A percentile compares a stretch with the other conserved stretches of the same genome.
phyloP scores from a whole-genome alignment of 768 basidiomycete species.

The Amanita rubescens region DNA sequence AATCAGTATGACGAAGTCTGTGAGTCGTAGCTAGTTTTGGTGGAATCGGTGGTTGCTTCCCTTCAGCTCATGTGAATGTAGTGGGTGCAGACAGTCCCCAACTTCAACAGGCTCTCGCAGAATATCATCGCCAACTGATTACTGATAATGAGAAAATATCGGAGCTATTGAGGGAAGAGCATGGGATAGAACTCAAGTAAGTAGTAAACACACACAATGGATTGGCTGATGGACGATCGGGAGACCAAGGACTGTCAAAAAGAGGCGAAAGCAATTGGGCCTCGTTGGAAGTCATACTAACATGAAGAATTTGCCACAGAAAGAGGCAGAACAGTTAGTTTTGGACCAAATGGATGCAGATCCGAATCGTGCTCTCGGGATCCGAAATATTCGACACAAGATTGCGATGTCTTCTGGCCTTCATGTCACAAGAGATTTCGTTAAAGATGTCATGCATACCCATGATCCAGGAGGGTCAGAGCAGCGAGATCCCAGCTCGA shows the following conservation, averaged over 20 bases:
- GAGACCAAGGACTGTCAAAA: constrained; percentile 9
- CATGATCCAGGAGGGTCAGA: constrained; percentile 20
- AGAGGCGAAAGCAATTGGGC: constrained; percentile 11
- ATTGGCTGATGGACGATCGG: constrained; percentile 12
- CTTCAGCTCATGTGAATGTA: not conserved
- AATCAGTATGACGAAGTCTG: not conserved
- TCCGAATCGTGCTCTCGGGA: constrained; percentile 7
- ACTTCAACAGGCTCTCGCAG: not conserved
- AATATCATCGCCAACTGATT: not conserved
- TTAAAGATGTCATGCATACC: not conserved
- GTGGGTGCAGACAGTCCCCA: not conserved
- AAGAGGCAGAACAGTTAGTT: constrained; percentile 15
- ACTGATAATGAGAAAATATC: not conserved
- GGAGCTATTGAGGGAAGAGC: not conserved
- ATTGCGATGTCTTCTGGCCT: constrained; percentile 9
- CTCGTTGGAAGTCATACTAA: constrained; percentile 14
- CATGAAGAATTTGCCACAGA: constrained; percentile 6
- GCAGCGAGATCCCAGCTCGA: constrained; percentile 20
- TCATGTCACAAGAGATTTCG: constrained; percentile 2
- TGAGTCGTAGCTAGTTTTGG: not conserved
- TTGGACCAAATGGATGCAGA: constrained; percentile 18
- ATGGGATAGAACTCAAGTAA: constrained; percentile 5
- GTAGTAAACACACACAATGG: constrained; percentile 10
- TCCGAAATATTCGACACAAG: constrained; percentile 11
- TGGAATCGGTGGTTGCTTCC: not conserved